phyloP scores from a whole-genome alignment of 108 stramenopile genomes.

The Cylindrotheca closterium region DNA sequence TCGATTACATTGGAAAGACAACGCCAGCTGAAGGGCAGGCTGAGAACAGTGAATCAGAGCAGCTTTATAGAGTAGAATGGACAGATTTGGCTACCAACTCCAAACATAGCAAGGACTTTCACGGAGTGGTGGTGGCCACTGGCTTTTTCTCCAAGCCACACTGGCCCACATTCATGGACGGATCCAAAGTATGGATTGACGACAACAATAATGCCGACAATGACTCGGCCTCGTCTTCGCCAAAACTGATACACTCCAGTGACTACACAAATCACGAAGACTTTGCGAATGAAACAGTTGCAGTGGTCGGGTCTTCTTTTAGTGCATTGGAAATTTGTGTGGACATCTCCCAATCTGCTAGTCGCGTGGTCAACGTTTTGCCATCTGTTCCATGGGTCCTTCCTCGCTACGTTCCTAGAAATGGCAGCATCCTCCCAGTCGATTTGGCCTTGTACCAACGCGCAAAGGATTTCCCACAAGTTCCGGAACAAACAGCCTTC shows the following conservation, averaged over 20 bases:
- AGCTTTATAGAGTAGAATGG: conserved; percentile 61
- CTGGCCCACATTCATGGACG: conserved; percentile 30
- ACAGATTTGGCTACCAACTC: conserved; percentile 25
- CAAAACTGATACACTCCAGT: conserved; percentile 49
- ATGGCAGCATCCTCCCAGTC: conserved; percentile 42
- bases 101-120: conserved; percentile 43
- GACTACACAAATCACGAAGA: conserved; percentile 31
- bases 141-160: conserved; percentile 65
- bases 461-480: conserved; percentile 29
- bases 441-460: conserved; percentile 65
- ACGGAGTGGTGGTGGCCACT: conserved; percentile 63
- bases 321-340: conserved; percentile 66
- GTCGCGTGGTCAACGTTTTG: conserved; percentile 45
- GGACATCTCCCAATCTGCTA: conserved; percentile 48
- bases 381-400: conserved; percentile 67
- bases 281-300: conserved; percentile 46
- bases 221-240: neutral
- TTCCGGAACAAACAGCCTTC: conserved; percentile 28
- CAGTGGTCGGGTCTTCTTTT: conserved; percentile 61
- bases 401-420: conserved; percentile 48
- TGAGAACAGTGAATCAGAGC: conserved; percentile 12
- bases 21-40: no score
- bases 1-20: conserved; percentile 40
- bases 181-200: neutral
- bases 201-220: neutral